These are phyloP conservation scores for Biscogniauxia marginata DNA, from an alignment of 2,329 filamentous ascomycete species.

Conservation along the genomic window DNA sequence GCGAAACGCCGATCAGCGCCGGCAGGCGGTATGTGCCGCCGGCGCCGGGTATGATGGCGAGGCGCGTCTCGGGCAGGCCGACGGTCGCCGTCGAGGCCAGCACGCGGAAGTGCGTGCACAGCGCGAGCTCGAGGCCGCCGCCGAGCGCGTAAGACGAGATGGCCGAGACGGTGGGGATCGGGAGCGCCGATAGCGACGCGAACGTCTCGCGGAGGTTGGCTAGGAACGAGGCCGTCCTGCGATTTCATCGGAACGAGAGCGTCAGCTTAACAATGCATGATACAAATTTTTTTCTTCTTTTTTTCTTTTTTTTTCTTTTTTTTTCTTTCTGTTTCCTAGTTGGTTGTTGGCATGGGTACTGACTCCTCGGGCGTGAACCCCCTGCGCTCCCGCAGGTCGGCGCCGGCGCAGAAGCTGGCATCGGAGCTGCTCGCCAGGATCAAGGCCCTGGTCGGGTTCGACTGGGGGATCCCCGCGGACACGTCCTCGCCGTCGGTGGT, in stretches of 20 bases:
- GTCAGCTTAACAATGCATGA: too few relatives aligned
- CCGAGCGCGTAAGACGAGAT: slow-evolving; percentile 85
- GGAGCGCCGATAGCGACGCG: slow-evolving; percentile 67
- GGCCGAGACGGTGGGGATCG: slow-evolving; percentile 86
- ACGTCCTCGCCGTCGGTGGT: slow-evolving; percentile 53
- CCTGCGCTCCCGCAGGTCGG: slow-evolving; percentile 85
- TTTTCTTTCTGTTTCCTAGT: slow-evolving; percentile 12
- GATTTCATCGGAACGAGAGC: too few relatives aligned
- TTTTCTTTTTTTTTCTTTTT: too few relatives aligned
- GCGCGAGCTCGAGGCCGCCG: slow-evolving; percentile 88
- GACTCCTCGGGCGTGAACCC: slow-evolving; percentile 78
- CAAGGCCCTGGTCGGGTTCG: slow-evolving; percentile 70
- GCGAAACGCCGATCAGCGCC: slow-evolving; percentile 71
- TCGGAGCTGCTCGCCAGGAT: slow-evolving; percentile 85
- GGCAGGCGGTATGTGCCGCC: slow-evolving; percentile 90
- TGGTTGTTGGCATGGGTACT: slow-evolving; percentile 28
- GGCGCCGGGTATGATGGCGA: slow-evolving; percentile 92
- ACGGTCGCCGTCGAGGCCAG: slow-evolving; percentile 76
- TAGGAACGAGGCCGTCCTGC: slow-evolving; percentile 78
- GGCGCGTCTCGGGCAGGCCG: slow-evolving; percentile 79
- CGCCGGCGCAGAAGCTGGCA: slow-evolving; percentile 86
- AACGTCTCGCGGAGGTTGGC: slow-evolving; percentile 74
- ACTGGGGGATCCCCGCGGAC: slow-evolving; percentile 42
- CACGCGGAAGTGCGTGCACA: slow-evolving; percentile 86
- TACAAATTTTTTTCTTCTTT: too few relatives aligned